Evolutionary conservation across 148 eudicot species (phyloP).

Genomic region (Diospyros kaki): DNA sequence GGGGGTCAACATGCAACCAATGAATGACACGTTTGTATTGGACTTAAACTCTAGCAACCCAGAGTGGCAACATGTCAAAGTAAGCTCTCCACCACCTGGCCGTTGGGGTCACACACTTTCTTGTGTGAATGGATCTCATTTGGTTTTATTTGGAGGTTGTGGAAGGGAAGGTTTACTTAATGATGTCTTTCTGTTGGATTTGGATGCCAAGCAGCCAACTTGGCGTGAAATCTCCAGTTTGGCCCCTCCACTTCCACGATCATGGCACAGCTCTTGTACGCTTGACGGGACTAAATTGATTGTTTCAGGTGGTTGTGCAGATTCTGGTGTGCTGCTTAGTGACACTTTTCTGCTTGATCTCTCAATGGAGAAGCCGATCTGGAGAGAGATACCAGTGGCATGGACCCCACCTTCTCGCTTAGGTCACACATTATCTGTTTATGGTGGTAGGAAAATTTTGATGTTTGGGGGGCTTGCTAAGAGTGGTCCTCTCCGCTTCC

Average conservation of each 20-base stretch:
- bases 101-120: constrained; percentile 92
- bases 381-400: constrained; percentile 67
- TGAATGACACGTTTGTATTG: constrained; percentile 85
- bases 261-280: constrained; percentile 93
- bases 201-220: constrained; percentile 78
- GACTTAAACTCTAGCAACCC: constrained; percentile 64
- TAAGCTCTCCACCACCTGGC: constrained; percentile 74
- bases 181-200: constrained; percentile 73
- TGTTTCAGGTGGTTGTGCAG: constrained; percentile 83
- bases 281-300: constrained; percentile 81
- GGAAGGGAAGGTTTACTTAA: constrained; percentile 74
- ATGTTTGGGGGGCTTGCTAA: constrained; percentile 87
- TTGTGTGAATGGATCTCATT: constrained; percentile 61
- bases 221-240: constrained; percentile 72
- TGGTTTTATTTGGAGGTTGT: constrained; percentile 77
- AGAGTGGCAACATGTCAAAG: constrained; percentile 69
- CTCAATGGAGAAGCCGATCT: constrained; percentile 48
- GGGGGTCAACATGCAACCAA: constrained; percentile 84
- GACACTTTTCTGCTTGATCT: constrained; percentile 70
- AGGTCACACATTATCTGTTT: constrained; percentile 77
- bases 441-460: constrained; percentile 57
- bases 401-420: constrained; percentile 73
- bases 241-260: constrained; percentile 69
- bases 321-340: constrained; percentile 74
- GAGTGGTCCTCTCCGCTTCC: constrained; percentile 56